Evolutionary conservation across 2,329 filamentous ascomycete species (phyloP).

Genomic region (Pleurostoma richardsiae): DNA sequence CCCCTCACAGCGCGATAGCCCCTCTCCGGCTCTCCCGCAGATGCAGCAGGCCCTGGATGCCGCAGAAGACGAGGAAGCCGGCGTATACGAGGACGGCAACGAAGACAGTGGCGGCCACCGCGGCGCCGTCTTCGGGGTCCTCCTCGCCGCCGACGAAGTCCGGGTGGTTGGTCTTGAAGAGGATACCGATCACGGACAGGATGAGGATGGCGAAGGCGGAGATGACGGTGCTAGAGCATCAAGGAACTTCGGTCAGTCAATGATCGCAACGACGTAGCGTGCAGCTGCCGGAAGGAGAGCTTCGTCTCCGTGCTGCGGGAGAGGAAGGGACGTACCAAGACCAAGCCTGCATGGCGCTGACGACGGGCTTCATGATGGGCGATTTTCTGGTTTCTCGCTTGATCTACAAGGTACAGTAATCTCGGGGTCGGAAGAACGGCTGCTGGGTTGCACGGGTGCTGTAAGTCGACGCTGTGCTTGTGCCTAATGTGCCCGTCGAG

Average conservation of each 20-base stretch:
- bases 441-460: no score
- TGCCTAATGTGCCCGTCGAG: no score
- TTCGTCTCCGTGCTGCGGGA: not conserved
- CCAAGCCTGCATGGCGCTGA: slow-evolving; percentile 90
- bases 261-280: slow-evolving; percentile 15
- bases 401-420: no score
- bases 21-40: slow-evolving; percentile 76
- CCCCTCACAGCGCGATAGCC: slow-evolving; percentile 65
- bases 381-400: not conserved
- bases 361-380: slow-evolving; percentile 83
- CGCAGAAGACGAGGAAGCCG: slow-evolving; percentile 88
- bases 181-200: slow-evolving; percentile 57
- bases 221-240: slow-evolving; percentile 63
- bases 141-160: slow-evolving; percentile 73
- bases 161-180: slow-evolving; percentile 79
- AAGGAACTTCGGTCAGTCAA: slow-evolving; percentile 7
- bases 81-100: slow-evolving; percentile 82
- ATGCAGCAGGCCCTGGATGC: slow-evolving; percentile 82
- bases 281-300: not conserved
- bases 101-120: slow-evolving; percentile 81
- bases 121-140: slow-evolving; percentile 66
- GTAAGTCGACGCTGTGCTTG: no score
- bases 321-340: slow-evolving; percentile 63
- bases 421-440: no score
- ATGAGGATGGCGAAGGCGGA: slow-evolving; percentile 62